Percentiles rank a stretch among this genome's conserved stretches.
Evolutionary conservation across 2,329 filamentous ascomycete genomes (phyloP).

Genomic region (Talaromyces sp.): DNA sequence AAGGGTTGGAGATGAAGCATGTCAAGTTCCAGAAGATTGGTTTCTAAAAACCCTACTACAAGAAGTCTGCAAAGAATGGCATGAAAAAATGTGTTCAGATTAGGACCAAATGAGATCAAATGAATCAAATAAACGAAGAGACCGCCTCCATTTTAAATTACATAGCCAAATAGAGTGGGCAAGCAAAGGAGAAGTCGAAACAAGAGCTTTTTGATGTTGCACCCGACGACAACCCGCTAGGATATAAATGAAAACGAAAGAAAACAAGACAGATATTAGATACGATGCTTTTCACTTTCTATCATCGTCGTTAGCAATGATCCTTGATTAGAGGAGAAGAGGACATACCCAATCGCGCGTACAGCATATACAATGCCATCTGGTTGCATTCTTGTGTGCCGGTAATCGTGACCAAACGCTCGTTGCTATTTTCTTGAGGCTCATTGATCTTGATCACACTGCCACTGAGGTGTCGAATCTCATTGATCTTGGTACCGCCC

Average conservation of each 20-base stretch:
- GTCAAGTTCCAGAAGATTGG: conserved; percentile 38
- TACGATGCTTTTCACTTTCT: conserved; percentile 76
- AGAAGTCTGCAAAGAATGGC: background rate
- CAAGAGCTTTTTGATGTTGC: conserved; percentile 15
- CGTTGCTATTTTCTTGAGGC: conserved; percentile 97
- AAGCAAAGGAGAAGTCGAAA: conserved; percentile 5
- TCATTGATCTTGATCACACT: conserved; percentile 99
- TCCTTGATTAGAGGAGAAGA: background rate
- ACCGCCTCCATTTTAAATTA: conserved; percentile 14
- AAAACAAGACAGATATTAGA: conserved; percentile 41
- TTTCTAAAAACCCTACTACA: conserved; percentile 8
- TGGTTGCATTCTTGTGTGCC: conserved; percentile 98
- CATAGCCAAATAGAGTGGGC: conserved; percentile 13
- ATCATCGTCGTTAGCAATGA: conserved; percentile 22
- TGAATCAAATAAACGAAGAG: conserved; percentile 20
- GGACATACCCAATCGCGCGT: conserved; percentile 82
- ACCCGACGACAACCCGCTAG: conserved; percentile 11
- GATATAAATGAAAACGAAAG: conserved; percentile 13
- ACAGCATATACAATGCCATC: conserved; percentile 99
- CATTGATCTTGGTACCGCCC: conserved; percentile 98
- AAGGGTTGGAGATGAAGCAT: conserved; percentile 47
- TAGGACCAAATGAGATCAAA: conserved; percentile 22
- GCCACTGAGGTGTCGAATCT: conserved; percentile 93
- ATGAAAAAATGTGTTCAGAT: conserved; percentile 32
- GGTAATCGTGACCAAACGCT: conserved; percentile 93